These are phyloP conservation scores for Blastocystis sp. DNA, from an alignment of 352 stramenopile species.

Conservation along the genomic window DNA sequence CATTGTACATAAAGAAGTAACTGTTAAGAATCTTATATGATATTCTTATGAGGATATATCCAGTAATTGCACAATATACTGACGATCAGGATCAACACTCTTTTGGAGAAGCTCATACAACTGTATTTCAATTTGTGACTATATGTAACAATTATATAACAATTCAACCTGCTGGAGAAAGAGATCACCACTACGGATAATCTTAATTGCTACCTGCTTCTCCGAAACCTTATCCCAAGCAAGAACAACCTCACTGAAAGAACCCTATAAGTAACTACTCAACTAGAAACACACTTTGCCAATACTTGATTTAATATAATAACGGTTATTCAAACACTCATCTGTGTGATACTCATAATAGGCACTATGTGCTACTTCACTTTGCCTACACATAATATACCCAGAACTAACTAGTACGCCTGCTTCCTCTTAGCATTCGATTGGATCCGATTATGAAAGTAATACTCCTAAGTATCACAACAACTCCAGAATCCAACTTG, in stretches of 20 bases:
- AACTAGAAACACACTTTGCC: background rate
- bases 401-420: background rate
- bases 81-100: constrained; percentile 66
- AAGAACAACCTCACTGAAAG: constrained; percentile 76
- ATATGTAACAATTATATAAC: background rate
- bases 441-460: constrained; percentile 50
- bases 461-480: constrained; percentile 32
- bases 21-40: constrained; percentile 69
- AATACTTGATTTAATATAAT: constrained; percentile 53
- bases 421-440: constrained; percentile 50
- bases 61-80: constrained; percentile 72
- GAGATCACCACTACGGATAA: constrained; percentile 74
- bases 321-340: constrained; percentile 31
- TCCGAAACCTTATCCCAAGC: constrained; percentile 72
- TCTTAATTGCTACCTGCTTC: constrained; percentile 75
- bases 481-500: background rate
- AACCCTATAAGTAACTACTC: constrained; percentile 68
- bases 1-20: constrained; percentile 74
- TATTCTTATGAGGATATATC: constrained; percentile 48
- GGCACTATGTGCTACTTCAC: background rate
- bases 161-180: constrained; percentile 70
- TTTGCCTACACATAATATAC: background rate
- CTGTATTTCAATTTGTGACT: constrained; percentile 72
- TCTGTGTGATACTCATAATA: constrained; percentile 33
- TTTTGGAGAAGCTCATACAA: constrained; percentile 73